Conservation (phyloP, 257 asterid species). For the Pogostemon cablin region DNA sequence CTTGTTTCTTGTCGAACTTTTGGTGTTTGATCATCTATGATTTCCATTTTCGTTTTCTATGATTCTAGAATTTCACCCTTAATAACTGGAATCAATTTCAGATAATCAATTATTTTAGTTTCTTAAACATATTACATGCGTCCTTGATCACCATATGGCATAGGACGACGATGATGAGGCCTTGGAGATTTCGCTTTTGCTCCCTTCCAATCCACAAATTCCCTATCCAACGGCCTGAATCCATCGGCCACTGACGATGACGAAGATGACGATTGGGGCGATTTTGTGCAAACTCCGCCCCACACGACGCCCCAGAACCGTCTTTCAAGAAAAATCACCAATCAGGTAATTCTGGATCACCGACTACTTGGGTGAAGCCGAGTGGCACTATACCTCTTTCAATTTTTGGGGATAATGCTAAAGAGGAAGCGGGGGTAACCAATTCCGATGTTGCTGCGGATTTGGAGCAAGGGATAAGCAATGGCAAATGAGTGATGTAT, state of each 20-base stretch:
- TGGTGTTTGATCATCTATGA: too few species aligned
- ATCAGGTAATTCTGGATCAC: conserved; percentile 25
- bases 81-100: too few species aligned
- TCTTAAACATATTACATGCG: conserved; percentile 22
- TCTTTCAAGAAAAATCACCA: conserved; percentile 29
- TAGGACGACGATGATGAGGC: conserved; percentile 65
- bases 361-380: conserved; percentile 56
- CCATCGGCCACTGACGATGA: conserved; percentile 44
- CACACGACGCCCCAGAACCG: conserved; percentile 42
- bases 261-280: conserved; percentile 82
- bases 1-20: too few species aligned
- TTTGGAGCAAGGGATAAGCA: conserved; percentile 32
- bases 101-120: too few species aligned
- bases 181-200: conserved; percentile 82
- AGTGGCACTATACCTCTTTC: conserved; percentile 80
- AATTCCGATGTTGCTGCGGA: conserved; percentile 27
- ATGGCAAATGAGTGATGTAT: not conserved
- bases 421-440: conserved; percentile 41
- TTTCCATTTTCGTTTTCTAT: too few species aligned
- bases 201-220: conserved; percentile 41
- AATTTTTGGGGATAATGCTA: conserved; percentile 63
- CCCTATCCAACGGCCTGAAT: conserved; percentile 35
- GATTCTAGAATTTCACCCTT: too few species aligned
- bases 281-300: conserved; percentile 64
- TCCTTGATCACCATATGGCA: conserved; percentile 55